Conservation (phyloP, 108 stramenopile species). For the Cylindrotheca fusiformis region DNA sequence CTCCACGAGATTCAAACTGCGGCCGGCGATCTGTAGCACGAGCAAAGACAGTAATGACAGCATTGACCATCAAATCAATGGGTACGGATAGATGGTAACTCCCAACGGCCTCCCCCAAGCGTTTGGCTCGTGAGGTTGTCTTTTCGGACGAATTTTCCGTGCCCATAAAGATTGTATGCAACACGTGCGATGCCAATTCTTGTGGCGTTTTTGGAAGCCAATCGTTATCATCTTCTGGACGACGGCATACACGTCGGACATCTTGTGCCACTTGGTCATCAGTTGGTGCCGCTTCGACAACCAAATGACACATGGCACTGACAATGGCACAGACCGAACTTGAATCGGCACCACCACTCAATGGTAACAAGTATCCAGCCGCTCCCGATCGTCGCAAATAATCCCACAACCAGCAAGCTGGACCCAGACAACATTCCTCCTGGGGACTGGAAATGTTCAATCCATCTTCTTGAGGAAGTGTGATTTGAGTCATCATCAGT, state of each 20-base stretch:
- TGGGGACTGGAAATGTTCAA: constrained; percentile 56
- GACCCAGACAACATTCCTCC: constrained; percentile 97
- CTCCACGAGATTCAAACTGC: constrained; percentile 75
- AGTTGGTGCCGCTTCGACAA: constrained; percentile 57
- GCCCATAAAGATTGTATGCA: constrained; percentile 97
- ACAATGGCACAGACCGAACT: constrained; percentile 93
- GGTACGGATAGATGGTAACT: constrained; percentile 88
- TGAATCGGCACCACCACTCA: constrained; percentile 97
- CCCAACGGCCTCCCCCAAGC: constrained; percentile 86
- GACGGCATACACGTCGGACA: constrained; percentile 57
- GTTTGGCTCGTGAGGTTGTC: constrained; percentile 78
- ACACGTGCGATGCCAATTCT: constrained; percentile 79
- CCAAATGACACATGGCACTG: constrained; percentile 93
- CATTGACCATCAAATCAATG: constrained; percentile 89
- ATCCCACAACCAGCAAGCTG: constrained; percentile 99
- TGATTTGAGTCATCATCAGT: neutral
- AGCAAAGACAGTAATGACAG: constrained; percentile 84
- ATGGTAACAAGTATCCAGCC: constrained; percentile 93
- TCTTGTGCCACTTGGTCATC: constrained; percentile 62
- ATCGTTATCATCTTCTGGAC: constrained; percentile 12
- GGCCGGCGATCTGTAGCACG: constrained; percentile 80
- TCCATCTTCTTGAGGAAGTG: neutral
- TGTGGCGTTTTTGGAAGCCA: constrained; percentile 78
- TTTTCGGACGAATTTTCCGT: constrained; percentile 85
- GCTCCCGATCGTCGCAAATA: constrained; percentile 93